Base-by-base conservation (phyloP, 768 basidiomycete species). In the Boletus rubroflammeus region DNA sequence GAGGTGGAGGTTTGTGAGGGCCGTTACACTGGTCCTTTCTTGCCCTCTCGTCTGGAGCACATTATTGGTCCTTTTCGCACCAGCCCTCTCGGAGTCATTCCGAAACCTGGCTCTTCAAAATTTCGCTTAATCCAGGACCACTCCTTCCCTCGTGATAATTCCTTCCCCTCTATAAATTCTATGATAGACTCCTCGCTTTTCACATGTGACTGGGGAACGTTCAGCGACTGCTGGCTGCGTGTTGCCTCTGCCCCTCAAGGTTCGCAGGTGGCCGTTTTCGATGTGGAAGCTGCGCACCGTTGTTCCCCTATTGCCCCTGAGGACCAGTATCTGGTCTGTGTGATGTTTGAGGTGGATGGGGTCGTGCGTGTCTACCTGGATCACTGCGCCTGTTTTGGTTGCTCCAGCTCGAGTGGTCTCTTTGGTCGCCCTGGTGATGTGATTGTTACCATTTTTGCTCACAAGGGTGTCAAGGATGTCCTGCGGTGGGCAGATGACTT, bases 11-110 rank as follows among this genome's bases (percentile, higher is more conserved):
- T 71, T 0, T 58, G 56, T 0, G 66, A 66, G 6, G 63, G 68
- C 2, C 66, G 67, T 14, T 76, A 75, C 53, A 67, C 76, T 7
- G 14, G 31, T 3, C 25, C 41, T 5, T 43, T 43, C 15, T 43
- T 25, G 3, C 15, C 25, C 3, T 15, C 14, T 8, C 15, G 3
- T 26, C 3, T 26, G 0, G 41, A 43, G 28, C 1, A 2, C 14
- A 43, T 43, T 7, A 43, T 43, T 26, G 41, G 41, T 2, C 41
- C 41, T 1, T 43, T 43, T 2, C 8, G 15, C 1, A 6, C 25
- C 1, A 17, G 41, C 19, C 25, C 41, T 2, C 25, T 43, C 0
- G 25, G 25, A 0, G 25, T 43, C 0, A 26, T 43, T 8, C 41
- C 41, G 0, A 26, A 43, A 5, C 25, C 25, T 0, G 25, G 41